Evolutionary conservation across 169 alveolate genomes (phyloP).

Genomic region (Eimeria acervulina): DNA sequence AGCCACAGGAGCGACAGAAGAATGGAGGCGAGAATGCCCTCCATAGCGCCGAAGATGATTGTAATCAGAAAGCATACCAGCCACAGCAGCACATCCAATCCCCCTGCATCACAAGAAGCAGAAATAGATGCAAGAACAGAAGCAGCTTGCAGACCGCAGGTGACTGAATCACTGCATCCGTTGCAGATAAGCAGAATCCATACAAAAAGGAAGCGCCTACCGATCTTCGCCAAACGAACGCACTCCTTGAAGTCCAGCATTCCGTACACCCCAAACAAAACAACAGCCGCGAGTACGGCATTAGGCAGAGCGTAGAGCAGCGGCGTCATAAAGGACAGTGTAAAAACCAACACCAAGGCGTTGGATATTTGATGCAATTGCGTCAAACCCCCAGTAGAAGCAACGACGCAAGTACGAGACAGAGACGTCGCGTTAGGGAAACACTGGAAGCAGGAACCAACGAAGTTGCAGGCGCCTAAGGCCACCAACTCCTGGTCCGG

Average conservation of each 20-base stretch:
- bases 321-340: slow-evolving; percentile 84
- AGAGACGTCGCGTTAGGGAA: slow-evolving; percentile 85
- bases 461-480: slow-evolving; percentile 63
- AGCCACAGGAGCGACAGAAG: slow-evolving; percentile 86
- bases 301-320: slow-evolving; percentile 79
- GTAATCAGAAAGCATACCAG: slow-evolving; percentile 82
- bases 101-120: slow-evolving; percentile 43
- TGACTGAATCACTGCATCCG: neutral
- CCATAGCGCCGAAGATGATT: slow-evolving; percentile 84
- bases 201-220: slow-evolving; percentile 13
- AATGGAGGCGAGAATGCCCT: slow-evolving; percentile 85
- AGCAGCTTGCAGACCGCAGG: neutral
- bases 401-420: slow-evolving; percentile 81
- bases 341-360: slow-evolving; percentile 72
- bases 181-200: neutral
- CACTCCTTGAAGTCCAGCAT: slow-evolving; percentile 83
- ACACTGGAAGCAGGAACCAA: slow-evolving; percentile 85
- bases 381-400: slow-evolving; percentile 75
- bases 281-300: slow-evolving; percentile 84
- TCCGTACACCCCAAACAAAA: slow-evolving; percentile 85
- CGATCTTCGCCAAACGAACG: slow-evolving; percentile 64
- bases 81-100: slow-evolving; percentile 84
- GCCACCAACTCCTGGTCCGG: slow-evolving; percentile 84
- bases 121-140: neutral
- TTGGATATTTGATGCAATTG: slow-evolving; percentile 79